Evolutionary conservation across 2,329 filamentous ascomycete genomes (phyloP), one percentile per base, ranked within the genome.

Genomic region (Diaporthe helianthi): DNA sequence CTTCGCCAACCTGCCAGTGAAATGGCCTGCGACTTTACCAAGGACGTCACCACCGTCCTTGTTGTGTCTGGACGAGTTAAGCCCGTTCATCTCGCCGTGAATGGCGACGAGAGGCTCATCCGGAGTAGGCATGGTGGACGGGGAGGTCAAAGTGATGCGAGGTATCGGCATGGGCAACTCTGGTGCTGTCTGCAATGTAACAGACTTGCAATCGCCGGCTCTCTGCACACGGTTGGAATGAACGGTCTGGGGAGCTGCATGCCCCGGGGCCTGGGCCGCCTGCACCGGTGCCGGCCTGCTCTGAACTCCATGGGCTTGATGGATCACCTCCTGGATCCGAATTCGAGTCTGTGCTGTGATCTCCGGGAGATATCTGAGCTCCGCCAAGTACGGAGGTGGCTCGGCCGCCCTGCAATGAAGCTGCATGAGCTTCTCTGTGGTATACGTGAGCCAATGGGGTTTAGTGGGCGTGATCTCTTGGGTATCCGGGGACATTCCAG

Each of bases 21-120:
- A 67, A 4, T 54, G 46, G 9, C 65, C 52, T 3, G 65, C 44
- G 41, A 36, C 49, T 44, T 41, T 22, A 4, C 65, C 65, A 22
- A 67, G 52, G 3, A 47, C 10, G 33, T 67, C 31, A 1, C n/a
- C 17, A 24, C 33, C 31, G 2, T 31, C 15, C 10, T 3, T 29
- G 65, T 67, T 67, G 5, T 49, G 54, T 4, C 44, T 67, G 31
- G 65, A 67, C 3, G 65, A 46, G 22, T 67, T 67, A 17, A 67
- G 52, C 13, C 65, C 64, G n/a, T 26, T 49, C 22, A 38, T 46
- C 12, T 49, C 41, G 17, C 44, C 65, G 22, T 46, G 15, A 13
- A 38, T n/a, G 3, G 15, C 22, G 44, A 55, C 4, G 3, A 54
- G n/a, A 3, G 65, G 52, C 44, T 67, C 51, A 9, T 66, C 41